Evolutionary conservation across 2,329 filamentous ascomycete genomes (phyloP).

Genomic region (Nemania serpens): DNA sequence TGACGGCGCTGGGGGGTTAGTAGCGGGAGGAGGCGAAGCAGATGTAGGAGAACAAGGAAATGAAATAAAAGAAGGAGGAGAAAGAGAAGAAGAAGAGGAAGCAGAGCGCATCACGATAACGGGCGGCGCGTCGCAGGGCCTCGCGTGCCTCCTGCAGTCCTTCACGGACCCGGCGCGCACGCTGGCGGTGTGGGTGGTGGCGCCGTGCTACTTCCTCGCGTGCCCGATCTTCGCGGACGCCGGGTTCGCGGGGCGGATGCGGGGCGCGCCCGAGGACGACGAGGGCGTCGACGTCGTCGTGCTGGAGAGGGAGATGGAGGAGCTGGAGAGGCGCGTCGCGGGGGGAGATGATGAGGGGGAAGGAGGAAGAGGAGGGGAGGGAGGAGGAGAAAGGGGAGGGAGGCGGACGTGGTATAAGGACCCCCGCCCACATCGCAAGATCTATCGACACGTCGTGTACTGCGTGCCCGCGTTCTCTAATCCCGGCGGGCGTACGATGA

Average conservation of each 20-base stretch:
- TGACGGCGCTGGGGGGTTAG: no score
- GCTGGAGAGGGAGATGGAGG: conserved; percentile 26
- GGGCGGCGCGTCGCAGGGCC: conserved; percentile 82
- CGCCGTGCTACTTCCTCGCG: conserved; percentile 83
- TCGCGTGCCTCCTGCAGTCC: conserved; percentile 76
- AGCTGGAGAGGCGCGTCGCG: conserved; percentile 18
- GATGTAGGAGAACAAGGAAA: no score
- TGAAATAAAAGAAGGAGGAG: neutral
- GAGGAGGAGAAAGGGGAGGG: neutral
- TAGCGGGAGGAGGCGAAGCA: no score
- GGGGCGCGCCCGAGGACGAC: conserved; percentile 75
- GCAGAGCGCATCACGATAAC: conserved; percentile 74
- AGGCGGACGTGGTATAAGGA: conserved; percentile 53
- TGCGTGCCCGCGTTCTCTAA: conserved; percentile 88
- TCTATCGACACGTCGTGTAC: conserved; percentile 88
- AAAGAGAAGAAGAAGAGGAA: neutral
- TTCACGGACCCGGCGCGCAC: conserved; percentile 82
- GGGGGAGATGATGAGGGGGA: conserved; percentile 1
- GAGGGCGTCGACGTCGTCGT: conserved; percentile 71
- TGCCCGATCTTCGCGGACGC: conserved; percentile 85
- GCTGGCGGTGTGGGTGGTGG: conserved; percentile 76
- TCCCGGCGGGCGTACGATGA: conserved; percentile 84
- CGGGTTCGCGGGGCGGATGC: conserved; percentile 70
- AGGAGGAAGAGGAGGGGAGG: neutral
- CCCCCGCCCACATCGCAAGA: conserved; percentile 66